Percentiles rank a stretch among this genome's conserved stretches.
Conservation (phyloP, 73 alveolate species). For the Paraurostyla sp. region DNA sequence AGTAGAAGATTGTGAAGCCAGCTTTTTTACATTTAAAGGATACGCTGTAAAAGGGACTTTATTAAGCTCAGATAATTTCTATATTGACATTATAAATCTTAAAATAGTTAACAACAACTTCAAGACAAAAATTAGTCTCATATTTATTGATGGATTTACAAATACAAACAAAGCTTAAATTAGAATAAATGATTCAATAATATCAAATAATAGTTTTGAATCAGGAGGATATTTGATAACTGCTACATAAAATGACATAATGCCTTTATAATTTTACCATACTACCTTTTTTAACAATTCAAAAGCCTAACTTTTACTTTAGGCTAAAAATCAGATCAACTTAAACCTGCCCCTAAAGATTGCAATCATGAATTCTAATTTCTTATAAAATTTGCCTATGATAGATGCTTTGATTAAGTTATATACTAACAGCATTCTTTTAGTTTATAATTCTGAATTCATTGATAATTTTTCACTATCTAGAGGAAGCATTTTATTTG, state of each 20-base stretch:
- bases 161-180: not conserved
- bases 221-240: slow-evolving; percentile 7
- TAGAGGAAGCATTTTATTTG: slow-evolving; percentile 41
- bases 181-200: not conserved
- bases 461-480: slow-evolving; percentile 31
- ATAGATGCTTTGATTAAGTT: slow-evolving; percentile 15
- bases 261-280: not conserved
- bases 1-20: not conserved
- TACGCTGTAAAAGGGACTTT: not conserved
- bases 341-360: not conserved
- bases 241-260: not conserved
- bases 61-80: not conserved
- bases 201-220: not conserved
- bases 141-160: not conserved
- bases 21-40: slow-evolving; percentile 22
- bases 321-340: not conserved
- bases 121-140: not conserved
- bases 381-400: not conserved
- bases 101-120: not conserved
- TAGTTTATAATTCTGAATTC: not conserved
- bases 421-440: not conserved
- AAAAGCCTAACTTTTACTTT: not conserved
- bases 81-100: not conserved
- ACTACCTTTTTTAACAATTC: not conserved
- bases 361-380: not conserved